Conservation (phyloP, 306 rosid species). For the Coriaria nepalensis region DNA sequence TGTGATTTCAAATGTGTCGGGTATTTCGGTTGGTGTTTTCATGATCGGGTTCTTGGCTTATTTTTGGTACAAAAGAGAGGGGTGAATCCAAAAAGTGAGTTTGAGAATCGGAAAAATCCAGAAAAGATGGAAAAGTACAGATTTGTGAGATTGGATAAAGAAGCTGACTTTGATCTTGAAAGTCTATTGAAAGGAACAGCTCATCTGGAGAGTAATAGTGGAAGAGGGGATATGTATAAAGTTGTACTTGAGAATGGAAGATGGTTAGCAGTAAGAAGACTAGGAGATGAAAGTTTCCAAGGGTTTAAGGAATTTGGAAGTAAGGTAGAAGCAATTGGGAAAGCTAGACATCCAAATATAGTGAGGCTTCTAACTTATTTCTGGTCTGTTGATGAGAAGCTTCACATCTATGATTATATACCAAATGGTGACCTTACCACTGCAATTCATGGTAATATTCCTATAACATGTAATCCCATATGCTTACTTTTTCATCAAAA, state of each 20-base stretch:
- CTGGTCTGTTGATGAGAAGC: slow-evolving; percentile 98
- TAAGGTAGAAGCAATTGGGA: slow-evolving; percentile 93
- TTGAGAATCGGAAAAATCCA: slow-evolving; percentile 31
- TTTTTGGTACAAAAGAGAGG: slow-evolving; percentile 50
- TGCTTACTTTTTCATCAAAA: no score
- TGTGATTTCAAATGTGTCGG: slow-evolving; percentile 52
- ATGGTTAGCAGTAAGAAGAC: slow-evolving; percentile 72
- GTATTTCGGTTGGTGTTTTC: slow-evolving; percentile 68
- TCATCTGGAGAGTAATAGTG: slow-evolving; percentile 84
- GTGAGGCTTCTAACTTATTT: slow-evolving; percentile 71
- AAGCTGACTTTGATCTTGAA: slow-evolving; percentile 68
- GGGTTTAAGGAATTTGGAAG: slow-evolving; percentile 89
- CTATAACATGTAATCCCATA: not conserved
- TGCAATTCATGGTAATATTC: slow-evolving; percentile 66
- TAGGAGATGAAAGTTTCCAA: slow-evolving; percentile 94
- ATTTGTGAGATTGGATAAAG: slow-evolving; percentile 65
- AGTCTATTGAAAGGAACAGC: slow-evolving; percentile 95
- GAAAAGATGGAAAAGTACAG: slow-evolving; percentile 73
- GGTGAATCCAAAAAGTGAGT: slow-evolving; percentile 48
- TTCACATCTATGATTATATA: slow-evolving; percentile 74
- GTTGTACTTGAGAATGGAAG: slow-evolving; percentile 88
- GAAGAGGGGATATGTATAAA: slow-evolving; percentile 85
- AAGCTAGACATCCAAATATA: slow-evolving; percentile 77
- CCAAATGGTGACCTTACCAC: slow-evolving; percentile 75
- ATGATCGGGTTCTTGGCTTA: slow-evolving; percentile 65